Conservation (phyloP, 306 rosid species). For the Quercus aquifolioides region DNA sequence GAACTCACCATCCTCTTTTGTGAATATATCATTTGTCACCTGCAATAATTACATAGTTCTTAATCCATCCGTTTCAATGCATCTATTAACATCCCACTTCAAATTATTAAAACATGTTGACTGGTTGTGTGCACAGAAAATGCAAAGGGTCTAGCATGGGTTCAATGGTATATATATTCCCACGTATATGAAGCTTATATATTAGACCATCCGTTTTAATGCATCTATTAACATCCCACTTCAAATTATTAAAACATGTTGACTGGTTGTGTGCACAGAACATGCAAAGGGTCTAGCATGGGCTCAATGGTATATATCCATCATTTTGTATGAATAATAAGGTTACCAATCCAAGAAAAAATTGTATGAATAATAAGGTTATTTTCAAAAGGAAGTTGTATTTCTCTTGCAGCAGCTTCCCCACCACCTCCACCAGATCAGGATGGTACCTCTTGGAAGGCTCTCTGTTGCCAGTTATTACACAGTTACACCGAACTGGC, state of each 20-base stretch:
- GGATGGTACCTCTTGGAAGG: too few relatives aligned
- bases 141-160: neutral
- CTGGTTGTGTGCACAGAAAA: neutral
- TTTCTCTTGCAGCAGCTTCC: too few relatives aligned
- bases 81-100: neutral
- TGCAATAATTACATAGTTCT: conserved; percentile 12
- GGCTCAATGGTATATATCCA: neutral
- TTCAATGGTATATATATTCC: neutral
- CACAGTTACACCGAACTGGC: too few relatives aligned
- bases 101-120: neutral
- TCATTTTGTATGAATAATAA: neutral
- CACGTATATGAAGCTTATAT: neutral
- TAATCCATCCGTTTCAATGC: neutral
- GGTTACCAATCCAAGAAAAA: neutral
- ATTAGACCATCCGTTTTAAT: neutral
- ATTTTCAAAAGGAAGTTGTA: too few relatives aligned
- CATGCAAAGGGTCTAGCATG: neutral
- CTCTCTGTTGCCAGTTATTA: too few relatives aligned
- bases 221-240: neutral
- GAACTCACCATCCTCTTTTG: conserved; percentile 96
- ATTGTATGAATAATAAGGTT: neutral
- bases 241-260: neutral
- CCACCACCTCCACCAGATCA: too few relatives aligned
- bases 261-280: neutral
- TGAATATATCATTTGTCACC: conserved; percentile 98